Evolutionary conservation across 768 basidiomycete genomes (phyloP).

Genomic region (Jaapia argillacea): DNA sequence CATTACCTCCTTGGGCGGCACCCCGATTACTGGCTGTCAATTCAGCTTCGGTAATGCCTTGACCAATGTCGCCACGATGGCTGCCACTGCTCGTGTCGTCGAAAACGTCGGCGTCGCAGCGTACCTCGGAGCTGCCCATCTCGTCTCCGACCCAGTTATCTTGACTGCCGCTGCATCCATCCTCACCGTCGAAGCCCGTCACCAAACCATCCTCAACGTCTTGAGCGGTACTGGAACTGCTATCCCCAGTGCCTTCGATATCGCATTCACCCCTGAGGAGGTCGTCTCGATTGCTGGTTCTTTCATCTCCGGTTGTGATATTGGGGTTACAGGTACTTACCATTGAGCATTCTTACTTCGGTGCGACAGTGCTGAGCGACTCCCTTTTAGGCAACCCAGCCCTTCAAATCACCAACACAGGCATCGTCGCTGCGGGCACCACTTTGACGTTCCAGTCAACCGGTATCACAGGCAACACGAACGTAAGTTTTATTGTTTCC

Average conservation of each 20-base stretch:
- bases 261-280: slow-evolving; percentile 58
- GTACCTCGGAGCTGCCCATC: slow-evolving; percentile 64
- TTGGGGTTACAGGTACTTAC: slow-evolving; percentile 44
- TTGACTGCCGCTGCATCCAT: slow-evolving; percentile 64
- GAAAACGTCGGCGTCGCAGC: slow-evolving; percentile 71
- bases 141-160: slow-evolving; percentile 49
- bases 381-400: slow-evolving; percentile 55
- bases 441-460: slow-evolving; percentile 47
- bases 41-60: slow-evolving; percentile 62
- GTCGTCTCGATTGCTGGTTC: slow-evolving; percentile 58
- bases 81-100: slow-evolving; percentile 58
- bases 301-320: slow-evolving; percentile 62
- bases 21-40: slow-evolving; percentile 44
- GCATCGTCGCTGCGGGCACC: slow-evolving; percentile 46
- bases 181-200: slow-evolving; percentile 74
- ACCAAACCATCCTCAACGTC: slow-evolving; percentile 70
- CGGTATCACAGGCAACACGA: slow-evolving; percentile 41
- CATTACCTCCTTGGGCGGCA: slow-evolving; percentile 42
- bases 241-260: slow-evolving; percentile 64
- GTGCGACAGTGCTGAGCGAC: too few relatives aligned
- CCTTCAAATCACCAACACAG: slow-evolving; percentile 55
- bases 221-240: slow-evolving; percentile 45
- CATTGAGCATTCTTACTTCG: too few relatives aligned
- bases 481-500: slow-evolving; percentile 22
- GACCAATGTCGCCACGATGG: slow-evolving; percentile 60